phyloP scores from a whole-genome alignment of 1,139 yeast species.

The Entelexis sorbosivorans region DNA sequence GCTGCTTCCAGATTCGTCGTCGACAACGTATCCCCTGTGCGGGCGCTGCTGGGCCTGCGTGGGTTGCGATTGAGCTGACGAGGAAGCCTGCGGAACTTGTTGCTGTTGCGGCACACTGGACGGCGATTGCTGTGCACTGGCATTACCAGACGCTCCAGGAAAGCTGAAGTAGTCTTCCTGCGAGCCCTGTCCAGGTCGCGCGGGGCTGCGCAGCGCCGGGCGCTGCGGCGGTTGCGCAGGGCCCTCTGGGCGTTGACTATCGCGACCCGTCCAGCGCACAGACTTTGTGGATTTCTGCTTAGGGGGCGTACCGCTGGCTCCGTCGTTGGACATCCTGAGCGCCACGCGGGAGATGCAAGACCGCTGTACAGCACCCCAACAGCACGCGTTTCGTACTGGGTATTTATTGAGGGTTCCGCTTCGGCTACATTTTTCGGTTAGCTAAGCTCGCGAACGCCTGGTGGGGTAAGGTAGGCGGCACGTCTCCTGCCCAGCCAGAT shows the following conservation, averaged over 20 bases:
- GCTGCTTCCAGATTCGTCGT: not conserved
- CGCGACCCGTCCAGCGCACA: conserved; percentile 17
- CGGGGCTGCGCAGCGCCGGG: not conserved
- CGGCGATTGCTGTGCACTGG: not conserved
- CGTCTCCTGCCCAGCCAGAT: not conserved
- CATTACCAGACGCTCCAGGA: conserved; percentile 19
- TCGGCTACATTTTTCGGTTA: not conserved
- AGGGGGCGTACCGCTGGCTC: not conserved
- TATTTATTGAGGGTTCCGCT: not conserved
- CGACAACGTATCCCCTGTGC: not conserved
- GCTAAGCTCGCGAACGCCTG: not conserved
- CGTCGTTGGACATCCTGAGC: not conserved
- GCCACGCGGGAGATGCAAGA: not conserved
- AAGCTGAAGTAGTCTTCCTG: conserved; percentile 19
- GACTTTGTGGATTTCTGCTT: conserved; percentile 6
- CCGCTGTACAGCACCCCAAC: not conserved
- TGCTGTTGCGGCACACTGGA: not conserved
- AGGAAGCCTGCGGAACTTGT: not conserved
- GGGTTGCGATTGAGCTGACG: not conserved
- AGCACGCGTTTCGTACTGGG: not conserved
- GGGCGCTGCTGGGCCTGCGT: not conserved
- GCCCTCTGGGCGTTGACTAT: conserved; percentile 7
- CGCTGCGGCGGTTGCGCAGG: not conserved
- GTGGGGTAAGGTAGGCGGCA: conserved; percentile 3
- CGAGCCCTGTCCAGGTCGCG: not conserved